A percentile compares a stretch with the other conserved stretches of the same genome.
phyloP scores from a whole-genome alignment of 2,329 filamentous ascomycete genomes.

The Aspergillus felis region DNA sequence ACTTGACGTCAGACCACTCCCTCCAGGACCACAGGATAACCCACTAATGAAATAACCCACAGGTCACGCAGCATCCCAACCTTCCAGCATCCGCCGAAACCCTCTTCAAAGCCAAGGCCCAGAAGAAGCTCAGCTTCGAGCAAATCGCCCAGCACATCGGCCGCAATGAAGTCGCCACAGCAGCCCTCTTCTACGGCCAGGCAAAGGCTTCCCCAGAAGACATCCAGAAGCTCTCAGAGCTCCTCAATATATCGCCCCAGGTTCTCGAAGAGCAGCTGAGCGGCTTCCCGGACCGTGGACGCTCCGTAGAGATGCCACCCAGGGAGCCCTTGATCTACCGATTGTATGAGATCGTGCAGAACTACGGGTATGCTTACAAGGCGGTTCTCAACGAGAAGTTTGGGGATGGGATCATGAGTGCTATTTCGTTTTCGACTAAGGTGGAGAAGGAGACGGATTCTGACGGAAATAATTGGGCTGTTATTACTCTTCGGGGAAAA shows the following conservation, averaged over 20 bases:
- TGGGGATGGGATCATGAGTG: slow-evolving; percentile 93
- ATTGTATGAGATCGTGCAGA: slow-evolving; percentile 91
- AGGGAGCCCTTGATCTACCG: slow-evolving; percentile 85
- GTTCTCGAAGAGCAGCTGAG: slow-evolving; percentile 60
- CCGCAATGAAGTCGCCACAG: slow-evolving; percentile 77
- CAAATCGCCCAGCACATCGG: slow-evolving; percentile 68
- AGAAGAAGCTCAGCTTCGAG: slow-evolving; percentile 73
- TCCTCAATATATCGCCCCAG: slow-evolving; percentile 59
- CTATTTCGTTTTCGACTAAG: slow-evolving; percentile 83
- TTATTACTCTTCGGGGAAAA: slow-evolving; percentile 79
- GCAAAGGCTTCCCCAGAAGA: slow-evolving; percentile 69
- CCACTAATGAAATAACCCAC: slow-evolving; percentile 5
- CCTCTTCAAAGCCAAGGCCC: slow-evolving; percentile 77
- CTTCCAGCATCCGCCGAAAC: slow-evolving; percentile 68
- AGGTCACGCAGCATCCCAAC: slow-evolving; percentile 45
- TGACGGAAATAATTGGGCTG: slow-evolving; percentile 74
- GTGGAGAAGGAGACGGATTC: slow-evolving; percentile 92
- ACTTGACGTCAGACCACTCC: background rate
- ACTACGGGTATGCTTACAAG: slow-evolving; percentile 95
- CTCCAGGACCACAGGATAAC: background rate
- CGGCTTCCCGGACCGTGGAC: slow-evolving; percentile 76
- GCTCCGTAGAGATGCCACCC: slow-evolving; percentile 76
- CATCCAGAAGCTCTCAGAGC: slow-evolving; percentile 59
- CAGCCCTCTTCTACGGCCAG: slow-evolving; percentile 89
- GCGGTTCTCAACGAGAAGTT: slow-evolving; percentile 94